Evolutionary conservation across 2,329 filamentous ascomycete species (phyloP), one percentile per base, ranked within the genome.

Genomic region (Ophiostoma novo-ulmi): DNA sequence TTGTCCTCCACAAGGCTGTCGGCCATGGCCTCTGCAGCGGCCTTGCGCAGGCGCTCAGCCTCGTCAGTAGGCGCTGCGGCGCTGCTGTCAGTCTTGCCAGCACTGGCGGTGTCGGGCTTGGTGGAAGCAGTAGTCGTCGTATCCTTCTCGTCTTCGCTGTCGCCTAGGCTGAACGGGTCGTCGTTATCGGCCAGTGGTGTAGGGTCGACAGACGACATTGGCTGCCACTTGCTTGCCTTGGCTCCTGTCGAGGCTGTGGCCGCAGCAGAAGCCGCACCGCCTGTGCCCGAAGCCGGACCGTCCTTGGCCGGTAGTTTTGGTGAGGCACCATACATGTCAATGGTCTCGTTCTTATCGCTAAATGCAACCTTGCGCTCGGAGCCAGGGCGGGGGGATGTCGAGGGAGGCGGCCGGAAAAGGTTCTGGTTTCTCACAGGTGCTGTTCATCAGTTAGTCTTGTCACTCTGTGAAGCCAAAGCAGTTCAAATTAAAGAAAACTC

Each of bases 191-290:
- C 85, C 73, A 97, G 91, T 17, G 94, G 94, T 73, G 87, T 90
- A 0, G 94, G 93, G 74, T 96, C 92, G 17, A 97, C 88, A 0
- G 90, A 86, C 14, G 94, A 93, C 75, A 99, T 82, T 11, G 95
- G 94, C 80, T 99, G 94, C 95, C 95, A 99, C 82, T 99, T 99
- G 85, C 94, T 97, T 65, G 87, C 81, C 81, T 93, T 95, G 74
- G 82, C 80, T 67, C 84, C 83, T 39, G 11, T 65, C 11, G 36
- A 41, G 14, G 69, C 36, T 7, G 64, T 31, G 22, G 58, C 22
- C 3, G 69, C 35, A 10, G 64, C 44, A 31, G 31, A 31, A 31
- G 31, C 31, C 31, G 31, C 31, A 22, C 61, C 48, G 35, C 76
- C 76, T 63, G 81, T 77, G 36, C 76, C 77, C 63, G 81, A 77